Conservation (phyloP, 169 alveolate genomes). For the Nephromyces sp. region DNA sequence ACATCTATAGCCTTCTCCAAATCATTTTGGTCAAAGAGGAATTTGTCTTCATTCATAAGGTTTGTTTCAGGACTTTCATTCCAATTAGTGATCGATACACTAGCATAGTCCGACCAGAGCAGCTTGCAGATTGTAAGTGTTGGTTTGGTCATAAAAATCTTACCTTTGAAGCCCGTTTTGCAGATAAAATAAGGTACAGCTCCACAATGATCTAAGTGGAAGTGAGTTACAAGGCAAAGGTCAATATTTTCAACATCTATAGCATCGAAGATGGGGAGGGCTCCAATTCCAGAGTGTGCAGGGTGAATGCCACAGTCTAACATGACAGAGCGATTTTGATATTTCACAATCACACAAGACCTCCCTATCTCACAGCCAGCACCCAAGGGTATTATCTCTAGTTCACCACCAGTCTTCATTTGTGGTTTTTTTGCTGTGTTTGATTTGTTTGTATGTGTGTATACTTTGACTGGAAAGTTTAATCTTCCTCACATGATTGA, state of each 20-base stretch:
- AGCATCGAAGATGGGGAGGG: slow-evolving; percentile 93
- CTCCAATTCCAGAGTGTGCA: slow-evolving; percentile 90
- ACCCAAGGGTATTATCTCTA: slow-evolving; percentile 51
- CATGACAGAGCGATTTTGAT: slow-evolving; percentile 84
- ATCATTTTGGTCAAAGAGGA: slow-evolving; percentile 82
- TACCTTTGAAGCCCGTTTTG: slow-evolving; percentile 82
- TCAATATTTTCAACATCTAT: slow-evolving; percentile 86
- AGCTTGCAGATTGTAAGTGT: slow-evolving; percentile 89
- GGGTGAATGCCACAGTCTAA: slow-evolving; percentile 99
- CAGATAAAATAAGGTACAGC: slow-evolving; percentile 96
- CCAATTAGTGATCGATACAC: neutral
- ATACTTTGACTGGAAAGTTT: too few species aligned
- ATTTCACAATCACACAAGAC: slow-evolving; percentile 86
- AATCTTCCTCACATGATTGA: too few species aligned
- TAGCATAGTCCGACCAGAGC: slow-evolving; percentile 85
- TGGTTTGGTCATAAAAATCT: slow-evolving; percentile 89
- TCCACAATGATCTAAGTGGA: slow-evolving; percentile 96
- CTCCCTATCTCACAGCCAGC: slow-evolving; percentile 91
- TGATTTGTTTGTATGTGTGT: too few species aligned
- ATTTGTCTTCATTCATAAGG: too few species aligned
- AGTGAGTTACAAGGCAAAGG: slow-evolving; percentile 90
- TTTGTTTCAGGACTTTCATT: slow-evolving; percentile 9
- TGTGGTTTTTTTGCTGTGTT: neutral
- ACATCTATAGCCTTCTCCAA: slow-evolving; percentile 72
- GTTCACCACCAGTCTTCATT: slow-evolving; percentile 2